phyloP scores from a whole-genome alignment of 2,329 filamentous ascomycete species.

The Cladosporium velox region DNA sequence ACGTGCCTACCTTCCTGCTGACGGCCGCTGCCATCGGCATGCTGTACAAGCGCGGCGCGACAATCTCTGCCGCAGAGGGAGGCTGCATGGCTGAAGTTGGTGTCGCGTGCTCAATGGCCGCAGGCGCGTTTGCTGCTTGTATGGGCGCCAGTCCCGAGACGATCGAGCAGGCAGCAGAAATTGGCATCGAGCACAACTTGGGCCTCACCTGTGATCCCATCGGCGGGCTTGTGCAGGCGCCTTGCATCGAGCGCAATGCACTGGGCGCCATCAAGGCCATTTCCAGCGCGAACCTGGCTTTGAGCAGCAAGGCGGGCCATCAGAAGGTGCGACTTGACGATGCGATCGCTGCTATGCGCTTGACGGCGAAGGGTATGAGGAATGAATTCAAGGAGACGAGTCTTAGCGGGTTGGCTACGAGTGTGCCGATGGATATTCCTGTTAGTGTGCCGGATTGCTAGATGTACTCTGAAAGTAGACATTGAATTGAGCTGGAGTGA shows the following conservation, averaged over 20 bases:
- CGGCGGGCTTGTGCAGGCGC: constrained; percentile 54
- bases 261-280: constrained; percentile 56
- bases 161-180: constrained; percentile 55
- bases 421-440: constrained; percentile 53
- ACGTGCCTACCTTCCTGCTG: constrained; percentile 53
- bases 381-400: constrained; percentile 59
- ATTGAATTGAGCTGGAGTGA: not conserved
- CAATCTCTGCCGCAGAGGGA: constrained; percentile 55
- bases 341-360: constrained; percentile 54
- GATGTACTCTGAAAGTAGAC: constrained; percentile 15
- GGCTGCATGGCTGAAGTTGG: constrained; percentile 59
- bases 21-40: constrained; percentile 55
- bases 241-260: constrained; percentile 56
- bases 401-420: constrained; percentile 53
- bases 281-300: constrained; percentile 53
- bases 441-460: constrained; percentile 57
- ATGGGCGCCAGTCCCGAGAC: constrained; percentile 55
- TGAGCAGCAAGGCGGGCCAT: constrained; percentile 49
- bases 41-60: constrained; percentile 57
- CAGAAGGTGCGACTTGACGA: constrained; percentile 55
- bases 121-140: constrained; percentile 54
- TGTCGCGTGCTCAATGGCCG: constrained; percentile 56
- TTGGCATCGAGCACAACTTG: constrained; percentile 56
- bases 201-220: constrained; percentile 56
- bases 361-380: constrained; percentile 55